Conservation (phyloP, 805 yeast genomes). For the Limtongia smithiae region DNA sequence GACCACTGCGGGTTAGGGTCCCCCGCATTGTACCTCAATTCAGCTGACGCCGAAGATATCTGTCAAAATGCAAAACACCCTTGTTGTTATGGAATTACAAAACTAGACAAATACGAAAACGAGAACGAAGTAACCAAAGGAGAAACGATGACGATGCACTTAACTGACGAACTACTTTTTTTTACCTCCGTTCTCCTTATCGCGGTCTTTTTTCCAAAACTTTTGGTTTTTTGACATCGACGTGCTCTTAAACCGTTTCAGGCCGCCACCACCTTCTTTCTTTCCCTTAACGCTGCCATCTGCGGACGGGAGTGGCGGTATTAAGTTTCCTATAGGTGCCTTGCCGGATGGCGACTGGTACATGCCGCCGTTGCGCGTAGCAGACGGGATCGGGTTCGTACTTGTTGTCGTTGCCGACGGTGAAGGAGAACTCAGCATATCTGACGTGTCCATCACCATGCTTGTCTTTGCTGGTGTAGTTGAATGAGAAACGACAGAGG, state of each 20-base stretch:
- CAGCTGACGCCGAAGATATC: too few species aligned
- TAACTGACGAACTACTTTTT: too few species aligned
- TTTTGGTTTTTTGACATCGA: slow-evolving; percentile 18
- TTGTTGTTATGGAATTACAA: too few species aligned
- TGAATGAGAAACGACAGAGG: slow-evolving; percentile 2
- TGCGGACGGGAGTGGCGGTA: neutral
- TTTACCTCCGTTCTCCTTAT: neutral
- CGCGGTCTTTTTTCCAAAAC: slow-evolving; percentile 24
- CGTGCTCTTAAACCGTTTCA: slow-evolving; percentile 19
- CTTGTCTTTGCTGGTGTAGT: slow-evolving; percentile 5
- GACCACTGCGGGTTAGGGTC: too few species aligned
- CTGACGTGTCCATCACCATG: neutral
- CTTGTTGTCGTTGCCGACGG: neutral
- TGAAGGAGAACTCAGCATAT: neutral
- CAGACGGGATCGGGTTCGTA: neutral
- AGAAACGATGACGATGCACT: too few species aligned
- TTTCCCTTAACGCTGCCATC: slow-evolving; percentile 14
- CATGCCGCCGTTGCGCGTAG: neutral
- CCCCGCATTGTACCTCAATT: too few species aligned
- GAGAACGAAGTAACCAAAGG: too few species aligned
- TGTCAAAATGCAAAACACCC: too few species aligned
- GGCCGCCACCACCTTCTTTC: slow-evolving; percentile 21
- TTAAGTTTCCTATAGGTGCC: too few species aligned
- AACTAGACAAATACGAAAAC: too few species aligned
- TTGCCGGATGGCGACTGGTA: neutral